Base-by-base conservation (phyloP, 306 rosid genomes). In the Quercus wislizeni region DNA sequence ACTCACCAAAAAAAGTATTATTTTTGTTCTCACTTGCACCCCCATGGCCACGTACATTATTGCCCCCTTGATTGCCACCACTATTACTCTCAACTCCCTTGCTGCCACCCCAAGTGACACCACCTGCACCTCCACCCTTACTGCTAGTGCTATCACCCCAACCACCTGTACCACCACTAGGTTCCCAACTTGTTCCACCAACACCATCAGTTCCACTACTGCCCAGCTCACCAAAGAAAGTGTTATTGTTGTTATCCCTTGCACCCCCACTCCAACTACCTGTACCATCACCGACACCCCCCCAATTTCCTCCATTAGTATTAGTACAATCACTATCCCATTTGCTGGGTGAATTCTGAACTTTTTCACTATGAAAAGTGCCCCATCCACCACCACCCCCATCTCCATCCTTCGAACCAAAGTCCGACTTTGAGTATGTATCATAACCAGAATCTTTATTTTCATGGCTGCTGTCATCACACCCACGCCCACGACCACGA, bases 401-500 rank as follows among this genome's bases (percentile, higher is more conserved):
- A 49, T 49, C 54, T 12, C 12, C 38, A 23, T 69, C 33, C 23
- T 11, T 67, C 0, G 67, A 52, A 52, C 38, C 51, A 70, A 5
- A 69, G 57, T 57, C 70, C 76, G 70, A 69, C 28, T 67, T 76
- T 52, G 74, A 52, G 67, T 52, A n/a, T 28, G 80, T 21, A 65
- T 64, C 33, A 78, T 33, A 63, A 58, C 54, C 7, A 7, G 18
- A 72, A 43, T 68, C 23, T 6, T 74, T 65, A 5, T 43, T 35
- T 69, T 69, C 10, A 38, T 35, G 46, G 74, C 74, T n/a, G 69
- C 5, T 51, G 56, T 74, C 74, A 23, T 63, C 9, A 63, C n/a
- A 1, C 38, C 69, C 76, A 15, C 0, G 10, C 20, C 23, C 5
- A 30, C 17, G 65, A 28, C 59, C 76, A 75, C 25, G 74, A 1